Evolutionary conservation across 345 rosid genomes (phyloP), one percentile per base, ranked within the genome.

Genomic region (Physaria fendleri): DNA sequence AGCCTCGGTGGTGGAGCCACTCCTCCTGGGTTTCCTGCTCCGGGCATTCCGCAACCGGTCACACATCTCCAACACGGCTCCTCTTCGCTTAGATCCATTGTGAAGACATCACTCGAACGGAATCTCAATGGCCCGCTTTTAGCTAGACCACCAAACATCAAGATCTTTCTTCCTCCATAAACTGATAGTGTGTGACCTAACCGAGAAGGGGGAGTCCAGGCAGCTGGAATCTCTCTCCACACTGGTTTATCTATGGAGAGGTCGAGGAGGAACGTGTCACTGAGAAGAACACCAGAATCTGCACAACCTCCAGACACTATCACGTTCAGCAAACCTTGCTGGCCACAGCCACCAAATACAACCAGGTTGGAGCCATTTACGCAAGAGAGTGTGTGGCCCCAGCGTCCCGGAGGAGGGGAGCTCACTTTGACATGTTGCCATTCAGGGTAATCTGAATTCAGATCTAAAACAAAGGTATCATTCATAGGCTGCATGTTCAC

Each of bases 401-500:
- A 89, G 25, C 92, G 85, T 51, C 91, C 95, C 27, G 95, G 95
- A 14, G 95, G 95, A 22, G 97, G 87, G 28, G 92, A 89, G 71
- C 92, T 84, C 66, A 89, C 97, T 37, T 81, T 85, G 62, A 89
- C 86, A 53, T 82, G 83, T 66, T 84, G 81, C 97, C 95, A 89
- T 69, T 82, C 83, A 1, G 95, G 95, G 56, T 65, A 78, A 60
- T 80, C 82, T 5, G 95, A 77, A 68, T 81, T 81, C 38, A 89
- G 71, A 74, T 89, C 95, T 77, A 89, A 49, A 13, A 89, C 89
- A 75, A 89, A 89, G 6, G 95, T 89, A 65, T 89, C 97, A 33
- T 89, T 84, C 97, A 89, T 89, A 3, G 97, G 97, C 62, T 89
- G 88, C 97, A 89, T 89, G 68, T 89, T 81, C 43, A 86, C 97